Evolutionary conservation across 225 moss, liverwort and hornwort species (phyloP).

Genomic region (Polytrichum commune): DNA sequence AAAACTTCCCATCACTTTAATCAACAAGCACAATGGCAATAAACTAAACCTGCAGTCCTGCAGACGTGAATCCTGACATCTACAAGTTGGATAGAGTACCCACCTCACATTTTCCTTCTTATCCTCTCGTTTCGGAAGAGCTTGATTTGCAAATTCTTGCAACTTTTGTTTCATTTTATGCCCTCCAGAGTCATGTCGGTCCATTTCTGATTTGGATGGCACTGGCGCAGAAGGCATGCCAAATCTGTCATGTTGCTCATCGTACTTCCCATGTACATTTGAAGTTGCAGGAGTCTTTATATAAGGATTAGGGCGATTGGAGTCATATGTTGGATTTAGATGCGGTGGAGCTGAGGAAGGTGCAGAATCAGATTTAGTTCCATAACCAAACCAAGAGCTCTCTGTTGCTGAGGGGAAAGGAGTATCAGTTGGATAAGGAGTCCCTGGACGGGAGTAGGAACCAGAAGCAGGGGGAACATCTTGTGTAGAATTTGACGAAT

Average conservation of each 20-base stretch:
- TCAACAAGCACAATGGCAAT: too few relatives aligned
- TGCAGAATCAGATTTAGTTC: constrained; percentile 12
- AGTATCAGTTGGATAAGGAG: not conserved
- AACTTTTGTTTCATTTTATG: constrained; percentile 5
- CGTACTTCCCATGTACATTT: constrained; percentile 7
- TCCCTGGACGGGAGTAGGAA: not conserved
- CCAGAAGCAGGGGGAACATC: constrained; percentile 2
- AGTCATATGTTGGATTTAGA: not conserved
- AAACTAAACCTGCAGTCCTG: too few relatives aligned
- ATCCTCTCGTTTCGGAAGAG: constrained; percentile 35
- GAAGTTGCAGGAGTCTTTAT: not conserved
- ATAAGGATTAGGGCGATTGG: not conserved
- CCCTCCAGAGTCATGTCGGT: constrained; percentile 1
- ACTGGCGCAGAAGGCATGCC: not conserved
- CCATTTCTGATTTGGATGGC: not conserved
- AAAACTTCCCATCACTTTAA: not conserved
- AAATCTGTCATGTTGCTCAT: constrained; percentile 9
- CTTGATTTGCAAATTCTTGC: constrained; percentile 19
- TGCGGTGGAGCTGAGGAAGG: constrained; percentile 2
- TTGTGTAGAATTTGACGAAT: constrained; percentile 24
- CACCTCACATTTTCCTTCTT: constrained; percentile 52
- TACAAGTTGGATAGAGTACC: not conserved
- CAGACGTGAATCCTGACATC: too few relatives aligned
- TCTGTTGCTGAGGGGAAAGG: constrained; percentile 7
- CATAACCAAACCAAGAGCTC: constrained; percentile 34